These are phyloP conservation scores for Papiliotrema terrestris DNA, from an alignment of 1,284 basidiomycete genomes.

Conservation along the genomic window DNA sequence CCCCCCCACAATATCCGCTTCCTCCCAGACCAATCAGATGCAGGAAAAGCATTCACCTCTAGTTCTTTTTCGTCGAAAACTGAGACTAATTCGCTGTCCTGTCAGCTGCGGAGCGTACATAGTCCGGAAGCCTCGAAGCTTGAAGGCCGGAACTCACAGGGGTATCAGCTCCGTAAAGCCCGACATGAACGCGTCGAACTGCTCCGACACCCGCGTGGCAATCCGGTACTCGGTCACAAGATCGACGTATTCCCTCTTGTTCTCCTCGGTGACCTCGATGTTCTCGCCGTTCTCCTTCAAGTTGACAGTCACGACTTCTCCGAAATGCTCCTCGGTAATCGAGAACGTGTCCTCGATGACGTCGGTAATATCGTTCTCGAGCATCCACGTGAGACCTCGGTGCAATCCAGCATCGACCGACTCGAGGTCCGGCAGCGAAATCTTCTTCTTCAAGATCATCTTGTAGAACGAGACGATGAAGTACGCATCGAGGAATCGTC, in stretches of 20 bases:
- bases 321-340: conserved; percentile 93
- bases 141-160: conserved; percentile 40
- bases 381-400: conserved; percentile 94
- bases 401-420: conserved; percentile 86
- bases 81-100: conserved; percentile 70
- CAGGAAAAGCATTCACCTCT: conserved; percentile 53
- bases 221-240: conserved; percentile 93
- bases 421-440: conserved; percentile 81
- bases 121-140: no score
- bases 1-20: no score
- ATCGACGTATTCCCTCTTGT: conserved; percentile 99
- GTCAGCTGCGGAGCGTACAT: no score
- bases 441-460: conserved; percentile 90
- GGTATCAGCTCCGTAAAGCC: conserved; percentile 95
- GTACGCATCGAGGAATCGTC: conserved; percentile 97
- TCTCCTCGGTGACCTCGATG: conserved; percentile 86
- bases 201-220: conserved; percentile 84
- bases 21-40: not conserved
- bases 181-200: conserved; percentile 93
- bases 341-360: conserved; percentile 94
- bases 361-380: conserved; percentile 95
- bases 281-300: conserved; percentile 83
- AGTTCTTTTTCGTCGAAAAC: conserved; percentile 98
- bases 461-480: conserved; percentile 99
- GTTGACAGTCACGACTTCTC: conserved; percentile 90